These are phyloP conservation scores for Rehmannia glutinosa DNA, from an alignment of 257 asterid genomes.

Conservation along the genomic window DNA sequence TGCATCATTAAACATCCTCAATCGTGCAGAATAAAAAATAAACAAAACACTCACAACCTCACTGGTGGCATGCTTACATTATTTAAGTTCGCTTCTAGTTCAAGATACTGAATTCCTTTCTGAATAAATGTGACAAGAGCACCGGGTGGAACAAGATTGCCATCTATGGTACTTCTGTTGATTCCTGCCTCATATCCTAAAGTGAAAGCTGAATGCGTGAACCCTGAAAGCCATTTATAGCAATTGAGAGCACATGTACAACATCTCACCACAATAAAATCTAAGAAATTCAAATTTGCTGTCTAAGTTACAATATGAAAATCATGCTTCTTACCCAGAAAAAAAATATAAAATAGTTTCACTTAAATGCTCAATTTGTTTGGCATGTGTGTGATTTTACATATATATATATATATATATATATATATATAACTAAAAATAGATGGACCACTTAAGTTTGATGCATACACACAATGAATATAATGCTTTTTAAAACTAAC, in stretches of 20 bases:
- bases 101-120: conserved; percentile 76
- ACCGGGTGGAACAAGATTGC: conserved; percentile 76
- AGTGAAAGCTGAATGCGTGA: conserved; percentile 70
- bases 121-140: conserved; percentile 75
- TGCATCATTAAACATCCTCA: conserved; percentile 22
- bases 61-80: conserved; percentile 34
- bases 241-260: neutral
- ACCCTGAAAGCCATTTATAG: conserved; percentile 38
- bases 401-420: no score
- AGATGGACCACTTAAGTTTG: no score
- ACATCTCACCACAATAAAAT: neutral
- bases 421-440: no score
- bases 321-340: no score
- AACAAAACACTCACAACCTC: neutral
- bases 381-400: neutral
- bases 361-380: no score
- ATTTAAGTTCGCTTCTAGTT: conserved; percentile 59
- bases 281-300: neutral
- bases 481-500: no score
- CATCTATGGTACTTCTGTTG: conserved; percentile 54
- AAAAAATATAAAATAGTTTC: no score
- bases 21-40: neutral
- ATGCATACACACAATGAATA: no score
- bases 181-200: conserved; percentile 78
- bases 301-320: no score